Conservation (phyloP, 2,329 filamentous ascomycete genomes). For the Apiospora phragmitis region DNA sequence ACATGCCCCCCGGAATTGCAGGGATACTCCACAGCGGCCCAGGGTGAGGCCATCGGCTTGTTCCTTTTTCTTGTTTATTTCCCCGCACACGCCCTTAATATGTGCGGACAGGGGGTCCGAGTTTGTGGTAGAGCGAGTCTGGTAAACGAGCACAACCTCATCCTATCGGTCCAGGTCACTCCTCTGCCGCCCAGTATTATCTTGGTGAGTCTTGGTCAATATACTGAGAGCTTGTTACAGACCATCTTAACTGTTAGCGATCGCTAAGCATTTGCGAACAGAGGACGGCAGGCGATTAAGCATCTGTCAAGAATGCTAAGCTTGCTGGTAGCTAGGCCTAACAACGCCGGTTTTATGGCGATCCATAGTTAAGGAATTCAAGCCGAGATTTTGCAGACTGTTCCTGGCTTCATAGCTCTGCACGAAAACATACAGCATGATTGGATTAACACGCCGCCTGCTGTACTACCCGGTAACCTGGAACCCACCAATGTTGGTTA, state of each 20-base stretch:
- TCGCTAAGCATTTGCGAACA: neutral
- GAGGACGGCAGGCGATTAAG: neutral
- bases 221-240: neutral
- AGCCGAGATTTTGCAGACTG: neutral
- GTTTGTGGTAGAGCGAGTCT: neutral
- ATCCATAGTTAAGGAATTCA: neutral
- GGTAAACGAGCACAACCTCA: constrained; percentile 1
- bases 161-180: neutral
- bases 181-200: neutral
- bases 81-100: constrained; percentile 12
- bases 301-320: neutral
- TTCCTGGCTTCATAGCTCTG: neutral
- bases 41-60: neutral
- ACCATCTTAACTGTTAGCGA: neutral
- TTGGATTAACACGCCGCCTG: neutral
- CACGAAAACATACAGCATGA: neutral
- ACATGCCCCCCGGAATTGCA: constrained; percentile 19
- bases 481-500: neutral
- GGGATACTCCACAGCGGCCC: constrained; percentile 24
- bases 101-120: neutral
- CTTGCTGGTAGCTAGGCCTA: neutral
- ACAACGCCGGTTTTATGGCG: neutral
- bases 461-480: neutral
- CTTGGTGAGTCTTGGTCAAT: constrained; percentile 2
- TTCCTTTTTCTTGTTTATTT: neutral